These are phyloP conservation scores for Alnus glutinosa DNA, from an alignment of 306 rosid species.

Conservation along the genomic window DNA sequence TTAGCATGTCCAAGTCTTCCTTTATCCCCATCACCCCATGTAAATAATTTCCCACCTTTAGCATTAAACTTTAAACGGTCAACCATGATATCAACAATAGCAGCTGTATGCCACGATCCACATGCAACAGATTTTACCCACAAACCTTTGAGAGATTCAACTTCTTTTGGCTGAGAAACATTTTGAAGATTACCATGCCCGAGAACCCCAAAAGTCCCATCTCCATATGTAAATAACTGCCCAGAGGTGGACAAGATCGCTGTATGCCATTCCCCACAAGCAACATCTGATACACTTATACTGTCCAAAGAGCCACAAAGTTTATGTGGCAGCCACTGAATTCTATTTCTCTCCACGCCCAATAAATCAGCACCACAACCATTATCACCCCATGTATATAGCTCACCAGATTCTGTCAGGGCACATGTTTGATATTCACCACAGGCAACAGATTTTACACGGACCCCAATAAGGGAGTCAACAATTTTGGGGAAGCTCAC, in stretches of 20 bases:
- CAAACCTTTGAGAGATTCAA: constrained; percentile 64
- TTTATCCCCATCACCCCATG: constrained; percentile 91
- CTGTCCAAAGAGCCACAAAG: constrained; percentile 63
- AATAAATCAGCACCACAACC: constrained; percentile 41
- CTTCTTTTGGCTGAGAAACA: constrained; percentile 68
- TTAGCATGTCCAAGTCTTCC: constrained; percentile 73
- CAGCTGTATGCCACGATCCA: constrained; percentile 92
- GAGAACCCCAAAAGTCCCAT: constrained; percentile 85
- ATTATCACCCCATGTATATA: constrained; percentile 78
- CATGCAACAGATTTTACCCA: constrained; percentile 75
- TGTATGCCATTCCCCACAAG: constrained; percentile 94
- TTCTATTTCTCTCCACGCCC: constrained; percentile 40
- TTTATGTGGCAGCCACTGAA: constrained; percentile 68
- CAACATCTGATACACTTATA: constrained; percentile 43
- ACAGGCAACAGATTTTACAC: constrained; percentile 55
- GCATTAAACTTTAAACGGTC: constrained; percentile 48
- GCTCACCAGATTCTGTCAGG: constrained; percentile 61
- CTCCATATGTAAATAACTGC: constrained; percentile 73
- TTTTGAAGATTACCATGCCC: constrained; percentile 71
- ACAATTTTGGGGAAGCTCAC: constrained; percentile 63
- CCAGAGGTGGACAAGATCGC: constrained; percentile 72
- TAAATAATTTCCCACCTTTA: constrained; percentile 64
- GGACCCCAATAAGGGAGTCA: constrained; percentile 57
- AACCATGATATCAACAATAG: constrained; percentile 56
- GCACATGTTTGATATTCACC: constrained; percentile 86